These are phyloP conservation scores for Bretziella fagacearum DNA, from an alignment of 2,329 filamentous ascomycete species.

Conservation along the genomic window DNA sequence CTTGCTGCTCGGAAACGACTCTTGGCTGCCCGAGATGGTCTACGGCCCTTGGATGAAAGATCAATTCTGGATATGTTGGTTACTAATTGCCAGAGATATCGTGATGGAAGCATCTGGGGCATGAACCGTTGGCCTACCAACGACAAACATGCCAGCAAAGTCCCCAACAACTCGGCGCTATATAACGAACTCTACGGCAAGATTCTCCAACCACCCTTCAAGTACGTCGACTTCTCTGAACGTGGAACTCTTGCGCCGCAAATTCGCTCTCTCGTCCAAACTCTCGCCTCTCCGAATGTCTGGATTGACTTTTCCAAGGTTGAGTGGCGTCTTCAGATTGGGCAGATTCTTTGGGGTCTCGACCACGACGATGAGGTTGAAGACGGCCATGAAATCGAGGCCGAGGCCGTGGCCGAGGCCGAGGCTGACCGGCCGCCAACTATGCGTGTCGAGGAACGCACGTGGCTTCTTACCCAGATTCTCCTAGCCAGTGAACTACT, in stretches of 20 bases:
- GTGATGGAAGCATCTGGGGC: constrained; percentile 31
- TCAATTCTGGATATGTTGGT: constrained; percentile 42
- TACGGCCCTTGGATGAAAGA: constrained; percentile 40
- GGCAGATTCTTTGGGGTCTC: constrained; percentile 52
- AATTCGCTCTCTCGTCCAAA: constrained; percentile 49
- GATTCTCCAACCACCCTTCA: constrained; percentile 39
- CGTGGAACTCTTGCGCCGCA: constrained; percentile 50
- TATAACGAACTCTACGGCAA: constrained; percentile 46
- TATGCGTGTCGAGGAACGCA: constrained; percentile 43
- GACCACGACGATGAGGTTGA: constrained; percentile 36
- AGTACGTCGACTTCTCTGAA: constrained; percentile 38
- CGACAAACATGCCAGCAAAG: constrained; percentile 4
- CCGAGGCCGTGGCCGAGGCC: constrained; percentile 18
- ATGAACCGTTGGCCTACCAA: constrained; percentile 25
- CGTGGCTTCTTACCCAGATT: constrained; percentile 51
- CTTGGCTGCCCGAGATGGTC: constrained; percentile 33
- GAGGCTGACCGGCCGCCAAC: constrained; percentile 21
- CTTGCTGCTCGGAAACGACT: constrained; percentile 41
- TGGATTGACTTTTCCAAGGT: constrained; percentile 62
- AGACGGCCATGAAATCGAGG: constrained; percentile 33
- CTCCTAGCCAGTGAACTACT: constrained; percentile 49
- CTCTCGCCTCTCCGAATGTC: constrained; percentile 46
- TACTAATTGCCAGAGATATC: constrained; percentile 38
- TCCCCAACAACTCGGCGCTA: constrained; percentile 27
- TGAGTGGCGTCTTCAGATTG: constrained; percentile 57